Percentiles rank a stretch among this genome's conserved stretches.
Conservation (phyloP, 2,329 filamentous ascomycete genomes). For the Nothophaeocryptopus gaeumannii region DNA sequence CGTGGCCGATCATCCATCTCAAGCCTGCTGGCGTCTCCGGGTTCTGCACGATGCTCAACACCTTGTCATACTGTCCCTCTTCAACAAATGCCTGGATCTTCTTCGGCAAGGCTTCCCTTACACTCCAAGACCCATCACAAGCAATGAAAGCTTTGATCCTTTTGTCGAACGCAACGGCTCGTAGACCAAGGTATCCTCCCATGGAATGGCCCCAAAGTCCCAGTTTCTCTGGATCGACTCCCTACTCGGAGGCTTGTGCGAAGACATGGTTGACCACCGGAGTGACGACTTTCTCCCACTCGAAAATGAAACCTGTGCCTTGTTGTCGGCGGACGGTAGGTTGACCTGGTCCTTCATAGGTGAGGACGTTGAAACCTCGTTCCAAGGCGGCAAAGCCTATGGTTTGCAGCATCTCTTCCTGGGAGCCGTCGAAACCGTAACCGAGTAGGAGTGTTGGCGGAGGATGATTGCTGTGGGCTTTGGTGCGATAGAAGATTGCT, state of each 20-base stretch:
- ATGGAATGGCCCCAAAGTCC: constrained; percentile 30
- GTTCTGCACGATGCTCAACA: too few species aligned
- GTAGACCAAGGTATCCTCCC: constrained; percentile 12
- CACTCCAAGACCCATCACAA: too few species aligned
- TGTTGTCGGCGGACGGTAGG: constrained; percentile 30
- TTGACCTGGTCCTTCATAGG: constrained; percentile 37
- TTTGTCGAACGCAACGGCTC: too few species aligned
- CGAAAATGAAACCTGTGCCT: constrained; percentile 31
- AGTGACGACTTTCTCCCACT: constrained; percentile 33
- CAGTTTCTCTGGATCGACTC: constrained; percentile 26
- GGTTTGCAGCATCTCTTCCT: constrained; percentile 31
- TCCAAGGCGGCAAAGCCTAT: neutral
- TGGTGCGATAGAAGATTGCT: too few species aligned
- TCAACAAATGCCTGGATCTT: too few species aligned
- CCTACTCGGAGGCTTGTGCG: neutral
- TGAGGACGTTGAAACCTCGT: constrained; percentile 33
- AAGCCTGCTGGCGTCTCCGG: too few species aligned
- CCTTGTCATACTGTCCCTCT: too few species aligned
- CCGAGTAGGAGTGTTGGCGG: constrained; percentile 16
- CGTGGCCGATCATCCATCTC: too few species aligned
- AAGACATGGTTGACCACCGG: constrained; percentile 34
- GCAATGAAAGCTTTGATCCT: too few species aligned
- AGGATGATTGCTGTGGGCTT: too few species aligned
- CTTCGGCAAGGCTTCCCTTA: too few species aligned
- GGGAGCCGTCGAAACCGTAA: constrained; percentile 31